These are phyloP conservation scores for Obelidium mucronatum DNA, from an alignment of 192 early-diverging fungal genomes.

Conservation along the genomic window DNA sequence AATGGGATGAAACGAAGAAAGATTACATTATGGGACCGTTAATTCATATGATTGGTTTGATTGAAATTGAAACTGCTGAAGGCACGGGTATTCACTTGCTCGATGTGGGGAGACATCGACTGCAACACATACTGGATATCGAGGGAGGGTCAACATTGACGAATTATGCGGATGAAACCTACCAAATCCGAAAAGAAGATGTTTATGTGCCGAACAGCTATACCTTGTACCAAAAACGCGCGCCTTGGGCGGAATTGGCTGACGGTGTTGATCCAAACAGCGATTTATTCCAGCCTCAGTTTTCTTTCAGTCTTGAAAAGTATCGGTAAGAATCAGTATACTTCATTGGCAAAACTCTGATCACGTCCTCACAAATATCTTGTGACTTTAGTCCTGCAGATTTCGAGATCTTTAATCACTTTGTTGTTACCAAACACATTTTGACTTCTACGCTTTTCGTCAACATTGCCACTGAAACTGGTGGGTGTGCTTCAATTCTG, in stretches of 20 bases:
- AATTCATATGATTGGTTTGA: constrained; percentile 4
- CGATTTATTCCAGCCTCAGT: background rate
- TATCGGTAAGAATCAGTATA: constrained; percentile 13
- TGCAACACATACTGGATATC: background rate
- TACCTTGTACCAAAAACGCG: background rate
- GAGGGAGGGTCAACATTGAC: background rate
- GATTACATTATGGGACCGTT: background rate
- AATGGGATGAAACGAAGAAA: background rate
- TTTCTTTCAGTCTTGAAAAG: constrained; percentile 9
- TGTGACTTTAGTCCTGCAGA: background rate
- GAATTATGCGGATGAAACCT: background rate
- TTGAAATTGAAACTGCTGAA: background rate
- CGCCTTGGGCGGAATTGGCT: background rate
- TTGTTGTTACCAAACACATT: background rate
- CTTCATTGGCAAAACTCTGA: background rate
- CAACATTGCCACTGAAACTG: background rate
- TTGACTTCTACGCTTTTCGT: background rate
- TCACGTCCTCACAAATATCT: background rate
- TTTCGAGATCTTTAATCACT: constrained; percentile 16
- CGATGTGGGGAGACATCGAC: constrained; percentile 2
- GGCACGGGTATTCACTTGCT: background rate
- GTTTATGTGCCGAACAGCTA: background rate
- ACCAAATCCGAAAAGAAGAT: background rate
- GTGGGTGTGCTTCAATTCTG: background rate
- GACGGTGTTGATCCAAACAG: background rate